Percentiles rank a stretch among this genome's conserved stretches.
Evolutionary conservation across 768 basidiomycete species (phyloP).

Genomic region (Psilocybe cubensis): DNA sequence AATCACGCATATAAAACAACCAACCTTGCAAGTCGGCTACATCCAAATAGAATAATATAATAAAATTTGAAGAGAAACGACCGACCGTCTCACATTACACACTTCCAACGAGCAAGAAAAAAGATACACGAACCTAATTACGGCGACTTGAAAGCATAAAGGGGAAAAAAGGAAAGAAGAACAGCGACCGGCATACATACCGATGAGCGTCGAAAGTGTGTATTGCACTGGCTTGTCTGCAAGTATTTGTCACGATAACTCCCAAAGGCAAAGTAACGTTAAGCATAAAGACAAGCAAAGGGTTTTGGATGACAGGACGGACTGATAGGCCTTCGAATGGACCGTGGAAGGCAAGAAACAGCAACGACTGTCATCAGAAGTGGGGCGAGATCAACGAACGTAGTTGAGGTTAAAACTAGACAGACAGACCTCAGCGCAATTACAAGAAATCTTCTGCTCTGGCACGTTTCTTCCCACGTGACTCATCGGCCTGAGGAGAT

Average conservation of each 20-base stretch:
- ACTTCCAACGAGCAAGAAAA: slow-evolving; percentile 7
- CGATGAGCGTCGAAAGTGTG: background rate
- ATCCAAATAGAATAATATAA: slow-evolving; percentile 27
- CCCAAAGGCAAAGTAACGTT: slow-evolving; percentile 13
- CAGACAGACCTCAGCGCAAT: background rate
- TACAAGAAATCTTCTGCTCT: slow-evolving; percentile 86
- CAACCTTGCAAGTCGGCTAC: background rate
- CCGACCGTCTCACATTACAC: slow-evolving; percentile 20
- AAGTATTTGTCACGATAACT: background rate
- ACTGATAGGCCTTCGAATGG: slow-evolving; percentile 21
- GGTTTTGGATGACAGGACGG: slow-evolving; percentile 23
- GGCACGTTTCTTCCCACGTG: slow-evolving; percentile 82
- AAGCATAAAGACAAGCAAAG: slow-evolving; percentile 15
- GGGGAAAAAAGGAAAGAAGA: slow-evolving; percentile 8
- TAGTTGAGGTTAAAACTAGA: background rate
- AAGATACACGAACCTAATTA: slow-evolving; percentile 30
- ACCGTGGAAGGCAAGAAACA: slow-evolving; percentile 1
- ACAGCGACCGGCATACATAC: slow-evolving; percentile 13
- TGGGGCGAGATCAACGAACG: no score
- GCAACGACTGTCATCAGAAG: no score
- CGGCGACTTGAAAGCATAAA: slow-evolving; percentile 12
- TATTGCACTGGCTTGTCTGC: background rate
- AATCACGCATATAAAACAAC: background rate
- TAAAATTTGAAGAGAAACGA: slow-evolving; percentile 16
- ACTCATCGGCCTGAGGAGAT: slow-evolving; percentile 48